These are phyloP conservation scores for Mortierella sp. DNA, from an alignment of 371 early-diverging fungal species.

Conservation along the genomic window DNA sequence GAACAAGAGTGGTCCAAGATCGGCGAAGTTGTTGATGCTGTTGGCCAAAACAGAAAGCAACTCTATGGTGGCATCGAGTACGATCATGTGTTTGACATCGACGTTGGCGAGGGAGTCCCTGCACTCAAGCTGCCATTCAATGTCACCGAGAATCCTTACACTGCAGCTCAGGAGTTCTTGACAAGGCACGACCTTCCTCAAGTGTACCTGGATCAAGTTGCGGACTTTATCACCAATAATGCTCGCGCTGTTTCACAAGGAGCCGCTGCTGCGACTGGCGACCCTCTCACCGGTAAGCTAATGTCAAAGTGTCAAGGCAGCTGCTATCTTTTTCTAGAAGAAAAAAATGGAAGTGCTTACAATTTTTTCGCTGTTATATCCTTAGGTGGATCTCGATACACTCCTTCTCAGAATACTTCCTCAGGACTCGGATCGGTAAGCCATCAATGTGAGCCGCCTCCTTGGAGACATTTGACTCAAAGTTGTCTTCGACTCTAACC, in stretches of 20 bases:
- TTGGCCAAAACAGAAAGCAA: conserved; percentile 82
- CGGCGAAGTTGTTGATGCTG: conserved; percentile 96
- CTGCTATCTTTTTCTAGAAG: too few species aligned
- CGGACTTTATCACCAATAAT: conserved; percentile 93
- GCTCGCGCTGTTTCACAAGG: conserved; percentile 74
- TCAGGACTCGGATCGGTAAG: conserved; percentile 45
- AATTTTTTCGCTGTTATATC: neutral
- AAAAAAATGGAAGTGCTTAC: conserved; percentile 6
- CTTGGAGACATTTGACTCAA: neutral
- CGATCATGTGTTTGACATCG: conserved; percentile 98
- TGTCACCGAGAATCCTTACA: conserved; percentile 93
- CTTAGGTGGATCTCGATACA: conserved; percentile 51
- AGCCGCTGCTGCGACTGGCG: conserved; percentile 59
- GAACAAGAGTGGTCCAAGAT: conserved; percentile 88
- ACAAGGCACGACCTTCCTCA: conserved; percentile 83
- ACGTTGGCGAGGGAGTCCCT: conserved; percentile 85
- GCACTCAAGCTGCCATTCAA: conserved; percentile 96
- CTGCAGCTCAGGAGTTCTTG: conserved; percentile 94
- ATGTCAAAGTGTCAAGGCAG: neutral
- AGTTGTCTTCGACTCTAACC: neutral
- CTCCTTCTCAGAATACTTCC: conserved; percentile 26
- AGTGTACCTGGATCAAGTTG: conserved; percentile 92
- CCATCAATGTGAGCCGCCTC: neutral
- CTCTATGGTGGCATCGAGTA: conserved; percentile 91
- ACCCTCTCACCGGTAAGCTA: conserved; percentile 76